Percentiles rank a stretch among this genome's conserved stretches.
phyloP scores from a whole-genome alignment of 768 basidiomycete species.

The Clitopilus passeckerianus region DNA sequence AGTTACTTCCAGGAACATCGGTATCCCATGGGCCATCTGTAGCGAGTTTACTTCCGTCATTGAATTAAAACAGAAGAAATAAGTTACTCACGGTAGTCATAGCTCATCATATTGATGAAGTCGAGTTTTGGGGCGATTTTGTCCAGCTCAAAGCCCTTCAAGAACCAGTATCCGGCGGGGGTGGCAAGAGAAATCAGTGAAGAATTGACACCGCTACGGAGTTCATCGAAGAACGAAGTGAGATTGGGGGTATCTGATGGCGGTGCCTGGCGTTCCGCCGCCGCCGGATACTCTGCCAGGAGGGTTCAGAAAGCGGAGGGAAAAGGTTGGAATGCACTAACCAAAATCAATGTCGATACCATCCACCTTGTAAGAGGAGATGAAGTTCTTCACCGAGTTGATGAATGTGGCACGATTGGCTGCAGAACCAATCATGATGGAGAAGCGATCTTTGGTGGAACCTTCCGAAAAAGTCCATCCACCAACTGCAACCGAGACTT shows the following conservation, averaged over 20 bases:
- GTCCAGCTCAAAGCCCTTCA: constrained; percentile 2
- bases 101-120: background rate
- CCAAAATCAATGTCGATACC: background rate
- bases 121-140: background rate
- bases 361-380: background rate
- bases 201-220: background rate
- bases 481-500: constrained; percentile 1
- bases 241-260: background rate
- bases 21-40: background rate
- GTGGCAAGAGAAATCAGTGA: background rate
- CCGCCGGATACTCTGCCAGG: background rate
- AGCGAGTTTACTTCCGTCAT: background rate
- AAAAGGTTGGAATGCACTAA: background rate
- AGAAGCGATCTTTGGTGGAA: background rate
- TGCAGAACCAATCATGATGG: background rate
- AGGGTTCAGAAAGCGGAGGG: background rate
- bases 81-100: background rate
- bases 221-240: background rate
- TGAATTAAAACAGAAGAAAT: background rate
- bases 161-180: constrained; percentile 1
- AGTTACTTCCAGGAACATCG: background rate
- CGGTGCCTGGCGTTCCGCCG: background rate
- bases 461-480: constrained; percentile 2
- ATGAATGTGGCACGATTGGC: constrained; percentile 1
- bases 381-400: background rate